Evolutionary conservation across 2,329 filamentous ascomycete species (phyloP), one percentile per base, ranked within the genome.

Genomic region (Ceratocystis cubensis): DNA sequence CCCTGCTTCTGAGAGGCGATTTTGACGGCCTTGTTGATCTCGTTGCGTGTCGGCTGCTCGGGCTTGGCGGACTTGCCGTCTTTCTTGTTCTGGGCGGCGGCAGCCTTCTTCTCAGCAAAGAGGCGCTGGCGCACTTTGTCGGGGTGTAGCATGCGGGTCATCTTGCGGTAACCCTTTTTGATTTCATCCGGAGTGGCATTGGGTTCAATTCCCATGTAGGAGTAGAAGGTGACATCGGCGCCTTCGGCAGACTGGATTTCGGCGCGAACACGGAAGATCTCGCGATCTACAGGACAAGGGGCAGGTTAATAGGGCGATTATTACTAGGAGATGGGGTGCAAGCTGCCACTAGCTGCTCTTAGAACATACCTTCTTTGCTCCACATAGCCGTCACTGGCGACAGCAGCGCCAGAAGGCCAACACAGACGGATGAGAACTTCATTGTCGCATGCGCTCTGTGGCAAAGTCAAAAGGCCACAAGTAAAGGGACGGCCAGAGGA

Each of bases 231-330:
- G 68, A 90, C 82, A 67, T 94, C 91, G 44, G 73, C 66, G 75
- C 96, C 91, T 75, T 96, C 89, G 70, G 85, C 80, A 57, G 84
- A 78, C 69, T 83, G 79, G 66, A 99, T 84, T 75, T 97, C 94
- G 78, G 96, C 91, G 73, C 88, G 88, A 69, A 99, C 82, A 72
- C 91, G 89, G 80, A 99, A 99, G 79, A 99, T 97, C 78, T 99
- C 94, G 74, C 95, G 91, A 78, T 99, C 94, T 95, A 73, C 7
- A 15, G 5, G 30, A 17, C 63, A 22, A 33, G 30, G 37, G 13
- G 13, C 13, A 13, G 37, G 37, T 41, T 41, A 41, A 13, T 5
- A 41, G 37, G 37, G 3, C 37, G 10, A 41, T 41, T 41, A 4
- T 4, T 41, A 15, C 37, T 13, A 5, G 37, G 10, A 13, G 37